A percentile compares a stretch with the other conserved stretches of the same genome.
Conservation (phyloP, 208 protist species). For the Trypanosoma mega region DNA sequence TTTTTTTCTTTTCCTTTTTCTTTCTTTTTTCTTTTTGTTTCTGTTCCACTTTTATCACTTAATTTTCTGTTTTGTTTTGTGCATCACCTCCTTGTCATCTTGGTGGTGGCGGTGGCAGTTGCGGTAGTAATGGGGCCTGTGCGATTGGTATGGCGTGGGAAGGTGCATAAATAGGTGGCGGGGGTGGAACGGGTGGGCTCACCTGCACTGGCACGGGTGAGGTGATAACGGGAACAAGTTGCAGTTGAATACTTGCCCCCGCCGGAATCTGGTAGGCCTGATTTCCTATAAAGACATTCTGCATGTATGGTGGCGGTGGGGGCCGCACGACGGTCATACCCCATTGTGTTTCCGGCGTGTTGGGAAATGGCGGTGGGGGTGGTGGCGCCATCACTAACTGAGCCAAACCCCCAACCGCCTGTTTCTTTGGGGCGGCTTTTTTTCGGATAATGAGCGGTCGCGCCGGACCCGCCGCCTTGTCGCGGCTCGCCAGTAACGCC, state of each 20-base stretch:
- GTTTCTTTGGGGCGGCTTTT: neutral
- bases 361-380: slow-evolving; percentile 19
- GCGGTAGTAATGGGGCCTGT: neutral
- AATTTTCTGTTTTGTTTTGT: slow-evolving; percentile 1
- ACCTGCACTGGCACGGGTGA: slow-evolving; percentile 9
- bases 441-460: slow-evolving; percentile 22
- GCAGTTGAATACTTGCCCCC: slow-evolving; percentile 54
- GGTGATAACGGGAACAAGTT: slow-evolving; percentile 62
- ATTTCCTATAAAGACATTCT: slow-evolving; percentile 51
- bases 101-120: slow-evolving; percentile 3
- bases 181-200: neutral
- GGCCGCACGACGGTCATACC: neutral
- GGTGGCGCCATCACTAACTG: neutral
- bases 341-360: neutral
- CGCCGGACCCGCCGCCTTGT: slow-evolving; percentile 14
- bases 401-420: neutral
- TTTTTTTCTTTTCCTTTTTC: too few species aligned
- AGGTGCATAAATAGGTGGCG: too few species aligned
- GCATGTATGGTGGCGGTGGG: slow-evolving; percentile 44
- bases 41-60: neutral
- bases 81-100: neutral
- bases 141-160: neutral
- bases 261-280: slow-evolving; percentile 54
- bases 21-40: slow-evolving; percentile 6
- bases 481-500: slow-evolving; percentile 18